These are phyloP conservation scores for Diplosphaera chodatii DNA, from an alignment of 139 green algal species.

Conservation along the genomic window DNA sequence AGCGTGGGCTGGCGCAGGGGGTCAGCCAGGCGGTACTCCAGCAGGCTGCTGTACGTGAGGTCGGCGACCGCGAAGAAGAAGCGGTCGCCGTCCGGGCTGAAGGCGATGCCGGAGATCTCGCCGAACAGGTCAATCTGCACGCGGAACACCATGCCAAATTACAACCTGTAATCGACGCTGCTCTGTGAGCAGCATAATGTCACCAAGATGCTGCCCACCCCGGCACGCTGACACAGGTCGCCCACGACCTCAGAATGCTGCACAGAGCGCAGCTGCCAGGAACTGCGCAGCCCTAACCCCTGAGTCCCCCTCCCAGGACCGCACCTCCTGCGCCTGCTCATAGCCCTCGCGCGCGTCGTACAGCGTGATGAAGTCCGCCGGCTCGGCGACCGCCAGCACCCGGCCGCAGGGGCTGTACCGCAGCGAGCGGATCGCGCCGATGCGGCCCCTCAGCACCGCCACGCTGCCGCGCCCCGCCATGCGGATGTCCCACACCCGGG, in stretches of 20 bases:
- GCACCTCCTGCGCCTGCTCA: neutral
- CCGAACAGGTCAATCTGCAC: conserved; percentile 43
- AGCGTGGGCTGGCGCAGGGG: too few species aligned
- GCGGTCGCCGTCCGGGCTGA: conserved; percentile 27
- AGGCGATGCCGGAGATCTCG: conserved; percentile 38
- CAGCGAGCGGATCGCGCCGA: conserved; percentile 59
- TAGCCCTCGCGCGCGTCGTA: conserved; percentile 53
- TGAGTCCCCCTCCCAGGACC: too few species aligned
- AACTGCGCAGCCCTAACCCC: too few species aligned
- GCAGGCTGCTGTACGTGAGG: conserved; percentile 19
- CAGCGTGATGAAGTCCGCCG: conserved; percentile 90
- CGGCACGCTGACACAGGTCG: too few species aligned
- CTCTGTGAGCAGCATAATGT: too few species aligned
- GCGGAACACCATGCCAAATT: too few species aligned
- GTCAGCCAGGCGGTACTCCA: conserved; percentile 19
- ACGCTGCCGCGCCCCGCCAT: conserved; percentile 22
- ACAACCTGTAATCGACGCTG: too few species aligned
- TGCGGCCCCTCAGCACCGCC: conserved; percentile 47
- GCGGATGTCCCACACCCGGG: conserved; percentile 73
- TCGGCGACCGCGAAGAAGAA: conserved; percentile 28
- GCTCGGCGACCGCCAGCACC: conserved; percentile 78
- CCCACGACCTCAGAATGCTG: too few species aligned
- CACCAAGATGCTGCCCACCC: too few species aligned
- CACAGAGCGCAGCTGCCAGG: too few species aligned
- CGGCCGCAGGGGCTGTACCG: conserved; percentile 66